Conservation (phyloP, 257 asterid genomes). For the Apocynum venetum region DNA sequence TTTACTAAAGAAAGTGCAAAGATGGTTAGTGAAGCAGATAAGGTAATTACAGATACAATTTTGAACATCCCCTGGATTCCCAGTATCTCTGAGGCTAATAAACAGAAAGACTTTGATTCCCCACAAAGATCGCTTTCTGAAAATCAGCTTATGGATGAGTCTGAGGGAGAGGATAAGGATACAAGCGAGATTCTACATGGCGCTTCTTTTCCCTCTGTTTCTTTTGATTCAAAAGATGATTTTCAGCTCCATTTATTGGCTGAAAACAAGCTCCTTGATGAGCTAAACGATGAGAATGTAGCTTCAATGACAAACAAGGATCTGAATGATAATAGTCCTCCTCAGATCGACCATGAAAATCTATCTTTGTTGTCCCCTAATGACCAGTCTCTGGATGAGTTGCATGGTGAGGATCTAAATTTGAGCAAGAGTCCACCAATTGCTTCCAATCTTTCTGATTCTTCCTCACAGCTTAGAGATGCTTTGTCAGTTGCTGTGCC, state of each 20-base stretch:
- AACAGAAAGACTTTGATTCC: conserved; percentile 32
- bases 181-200: conserved; percentile 21
- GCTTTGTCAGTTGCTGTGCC: conserved; percentile 22
- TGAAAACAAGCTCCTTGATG: conserved; percentile 27
- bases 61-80: conserved; percentile 24
- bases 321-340: conserved; percentile 5
- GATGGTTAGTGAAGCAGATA: conserved; percentile 25
- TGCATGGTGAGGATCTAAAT: conserved; percentile 17
- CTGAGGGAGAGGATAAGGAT: conserved; percentile 18
- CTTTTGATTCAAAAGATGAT: conserved; percentile 22
- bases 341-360: conserved; percentile 24
- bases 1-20: conserved; percentile 22
- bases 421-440: conserved; percentile 5
- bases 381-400: conserved; percentile 19
- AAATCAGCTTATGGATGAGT: conserved; percentile 28
- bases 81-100: conserved; percentile 25
- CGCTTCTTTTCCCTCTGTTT: conserved; percentile 24
- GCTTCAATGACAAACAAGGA: conserved; percentile 10
- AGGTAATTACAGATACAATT: conserved; percentile 23
- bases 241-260: conserved; percentile 20
- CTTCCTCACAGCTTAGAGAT: conserved; percentile 15
- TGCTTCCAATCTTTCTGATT: conserved; percentile 17
- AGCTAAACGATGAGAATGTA: conserved; percentile 20
- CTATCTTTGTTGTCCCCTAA: conserved; percentile 19
- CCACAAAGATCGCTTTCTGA: conserved; percentile 28